Evolutionary conservation across 805 yeast species (phyloP).

Genomic region (Yamadazyma tumulicola): DNA sequence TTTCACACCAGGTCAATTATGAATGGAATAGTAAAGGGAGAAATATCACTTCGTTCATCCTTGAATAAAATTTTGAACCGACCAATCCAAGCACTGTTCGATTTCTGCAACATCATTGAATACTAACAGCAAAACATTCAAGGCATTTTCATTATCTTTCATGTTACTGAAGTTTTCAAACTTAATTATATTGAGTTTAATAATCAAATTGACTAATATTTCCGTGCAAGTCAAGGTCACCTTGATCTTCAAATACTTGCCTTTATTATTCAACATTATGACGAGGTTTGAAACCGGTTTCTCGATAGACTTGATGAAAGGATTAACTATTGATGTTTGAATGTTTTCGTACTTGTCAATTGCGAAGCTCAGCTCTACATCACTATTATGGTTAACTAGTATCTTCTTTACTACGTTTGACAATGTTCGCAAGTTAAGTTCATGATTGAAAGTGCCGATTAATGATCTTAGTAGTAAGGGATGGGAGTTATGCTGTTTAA

Average conservation of each 20-base stretch:
- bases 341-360: slow-evolving; percentile 26
- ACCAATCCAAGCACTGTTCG: slow-evolving; percentile 57
- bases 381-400: slow-evolving; percentile 2
- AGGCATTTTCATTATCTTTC: slow-evolving; percentile 26
- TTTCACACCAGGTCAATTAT: no score
- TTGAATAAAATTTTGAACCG: slow-evolving; percentile 31
- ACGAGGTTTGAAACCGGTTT: slow-evolving; percentile 32
- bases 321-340: slow-evolving; percentile 17
- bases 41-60: neutral
- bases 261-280: slow-evolving; percentile 19
- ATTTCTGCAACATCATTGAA: slow-evolving; percentile 52
- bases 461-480: slow-evolving; percentile 53
- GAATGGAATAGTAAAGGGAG: neutral
- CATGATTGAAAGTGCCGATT: slow-evolving; percentile 58
- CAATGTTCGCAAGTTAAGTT: slow-evolving; percentile 32
- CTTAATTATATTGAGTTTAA: slow-evolving; percentile 33
- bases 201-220: slow-evolving; percentile 36
- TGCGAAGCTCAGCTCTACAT: slow-evolving; percentile 5
- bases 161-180: slow-evolving; percentile 23
- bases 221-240: slow-evolving; percentile 37
- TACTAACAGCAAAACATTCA: slow-evolving; percentile 40
- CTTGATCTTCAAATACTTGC: slow-evolving; percentile 21
- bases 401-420: slow-evolving; percentile 23
- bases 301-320: slow-evolving; percentile 39
- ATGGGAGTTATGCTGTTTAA: slow-evolving; percentile 41